phyloP scores from a whole-genome alignment of 2,329 filamentous ascomycete genomes.

The Ophiosphaerella narmari region DNA sequence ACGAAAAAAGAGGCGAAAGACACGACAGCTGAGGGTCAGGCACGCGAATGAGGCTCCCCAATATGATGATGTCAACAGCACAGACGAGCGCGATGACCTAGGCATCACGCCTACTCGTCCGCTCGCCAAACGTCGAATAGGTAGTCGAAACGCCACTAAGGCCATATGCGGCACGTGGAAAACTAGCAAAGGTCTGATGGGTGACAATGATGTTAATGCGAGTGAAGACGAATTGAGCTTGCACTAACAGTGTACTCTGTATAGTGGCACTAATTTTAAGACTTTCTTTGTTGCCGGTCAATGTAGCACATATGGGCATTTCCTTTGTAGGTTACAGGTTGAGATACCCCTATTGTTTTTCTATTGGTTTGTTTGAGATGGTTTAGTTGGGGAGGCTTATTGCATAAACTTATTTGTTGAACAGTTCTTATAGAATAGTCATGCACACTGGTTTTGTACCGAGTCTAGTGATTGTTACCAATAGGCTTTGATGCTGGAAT shows the following conservation, averaged over 20 bases:
- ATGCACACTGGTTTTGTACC: too few relatives aligned
- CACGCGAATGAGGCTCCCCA: not conserved
- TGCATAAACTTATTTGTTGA: too few relatives aligned
- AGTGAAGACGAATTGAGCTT: constrained; percentile 44
- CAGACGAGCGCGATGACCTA: constrained; percentile 17
- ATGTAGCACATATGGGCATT: not conserved
- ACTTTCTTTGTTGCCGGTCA: not conserved
- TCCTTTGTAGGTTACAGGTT: not conserved
- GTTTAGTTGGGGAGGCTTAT: too few relatives aligned
- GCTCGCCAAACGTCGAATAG: constrained; percentile 2
- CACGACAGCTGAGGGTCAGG: not conserved
- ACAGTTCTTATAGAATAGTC: too few relatives aligned
- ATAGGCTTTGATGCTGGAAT: too few relatives aligned
- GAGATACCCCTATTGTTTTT: not conserved
- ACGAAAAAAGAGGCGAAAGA: not conserved
- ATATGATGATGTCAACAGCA: not conserved
- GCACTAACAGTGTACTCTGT: constrained; percentile 16
- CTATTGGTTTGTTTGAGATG: not conserved
- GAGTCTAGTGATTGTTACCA: too few relatives aligned
- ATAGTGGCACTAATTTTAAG: not conserved
- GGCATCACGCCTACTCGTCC: constrained; percentile 12
- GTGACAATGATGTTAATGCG: constrained; percentile 15
- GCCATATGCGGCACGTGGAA: constrained; percentile 10
- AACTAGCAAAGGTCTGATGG: not conserved
- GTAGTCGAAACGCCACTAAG: not conserved